Conservation (phyloP, 768 basidiomycete genomes). For the Pleurotus salmoneostramineus region DNA sequence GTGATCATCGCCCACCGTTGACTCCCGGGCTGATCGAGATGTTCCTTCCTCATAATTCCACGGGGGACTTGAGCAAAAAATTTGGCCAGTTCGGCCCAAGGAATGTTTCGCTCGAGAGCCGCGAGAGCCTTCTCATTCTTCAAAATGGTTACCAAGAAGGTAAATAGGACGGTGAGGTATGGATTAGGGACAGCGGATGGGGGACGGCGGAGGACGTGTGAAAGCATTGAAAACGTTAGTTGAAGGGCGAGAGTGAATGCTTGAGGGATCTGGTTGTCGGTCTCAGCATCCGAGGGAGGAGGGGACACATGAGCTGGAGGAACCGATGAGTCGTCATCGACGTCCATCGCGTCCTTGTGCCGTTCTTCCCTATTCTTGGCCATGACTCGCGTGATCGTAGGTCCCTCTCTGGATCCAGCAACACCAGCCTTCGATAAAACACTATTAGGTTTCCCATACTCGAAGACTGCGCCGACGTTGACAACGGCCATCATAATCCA, state of each 20-base stretch:
- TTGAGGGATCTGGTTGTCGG: conserved; percentile 46
- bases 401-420: conserved; percentile 35
- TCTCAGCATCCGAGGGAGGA: conserved; percentile 22
- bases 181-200: conserved; percentile 69
- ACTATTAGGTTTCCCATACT: conserved; percentile 79
- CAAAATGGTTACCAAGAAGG: conserved; percentile 79
- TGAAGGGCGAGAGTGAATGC: conserved; percentile 74
- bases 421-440: conserved; percentile 64
- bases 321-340: conserved; percentile 31
- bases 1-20: conserved; percentile 69
- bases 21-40: conserved; percentile 11
- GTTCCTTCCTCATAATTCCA: conserved; percentile 25
- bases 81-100: conserved; percentile 72
- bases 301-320: conserved; percentile 23
- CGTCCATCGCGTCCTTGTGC: conserved; percentile 60
- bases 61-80: conserved; percentile 63
- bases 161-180: conserved; percentile 82
- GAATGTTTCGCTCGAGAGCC: conserved; percentile 72
- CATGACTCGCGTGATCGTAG: conserved; percentile 40
- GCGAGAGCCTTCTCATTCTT: conserved; percentile 59
- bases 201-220: conserved; percentile 62
- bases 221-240: conserved; percentile 75
- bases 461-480: conserved; percentile 78
- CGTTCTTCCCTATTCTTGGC: conserved; percentile 40
- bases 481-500: conserved; percentile 97